Conservation (phyloP, 2,329 filamentous ascomycete species). For the Rachicladosporium sp. region DNA sequence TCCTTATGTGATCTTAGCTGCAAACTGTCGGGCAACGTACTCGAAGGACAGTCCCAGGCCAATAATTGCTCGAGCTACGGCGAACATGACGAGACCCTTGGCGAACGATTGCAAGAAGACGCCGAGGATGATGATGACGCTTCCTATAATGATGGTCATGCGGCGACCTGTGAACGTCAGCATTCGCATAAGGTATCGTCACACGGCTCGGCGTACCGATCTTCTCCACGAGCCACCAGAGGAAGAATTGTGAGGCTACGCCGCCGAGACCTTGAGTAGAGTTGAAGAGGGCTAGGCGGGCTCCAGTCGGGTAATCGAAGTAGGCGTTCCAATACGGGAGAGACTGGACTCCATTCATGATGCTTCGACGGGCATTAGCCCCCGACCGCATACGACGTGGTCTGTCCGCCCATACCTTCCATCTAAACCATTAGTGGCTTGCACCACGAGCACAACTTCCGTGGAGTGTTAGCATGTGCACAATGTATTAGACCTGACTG, state of each 20-base stretch:
- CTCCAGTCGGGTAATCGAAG: conserved; percentile 15
- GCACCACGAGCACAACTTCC: conserved; percentile 9
- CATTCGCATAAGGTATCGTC: too few relatives aligned
- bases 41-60: conserved; percentile 14
- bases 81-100: conserved; percentile 30
- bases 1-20: too few relatives aligned
- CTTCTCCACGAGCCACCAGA: conserved; percentile 34
- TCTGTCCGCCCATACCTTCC: too few relatives aligned
- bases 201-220: too few relatives aligned
- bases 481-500: too few relatives aligned
- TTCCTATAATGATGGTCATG: conserved; percentile 35
- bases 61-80: conserved; percentile 24
- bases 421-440: conserved; percentile 34
- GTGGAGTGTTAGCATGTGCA: too few relatives aligned
- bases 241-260: conserved; percentile 31
- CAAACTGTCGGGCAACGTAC: too few relatives aligned
- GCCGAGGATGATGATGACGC: conserved; percentile 30
- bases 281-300: conserved; percentile 30
- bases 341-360: conserved; percentile 37
- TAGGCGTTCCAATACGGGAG: conserved; percentile 29
- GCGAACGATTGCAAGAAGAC: conserved; percentile 28
- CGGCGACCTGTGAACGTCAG: too few relatives aligned
- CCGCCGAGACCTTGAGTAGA: conserved; percentile 35
- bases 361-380: too few relatives aligned
- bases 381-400: too few relatives aligned